Conservation (phyloP, 2,329 filamentous ascomycete species). For the Alternaria sp. region DNA sequence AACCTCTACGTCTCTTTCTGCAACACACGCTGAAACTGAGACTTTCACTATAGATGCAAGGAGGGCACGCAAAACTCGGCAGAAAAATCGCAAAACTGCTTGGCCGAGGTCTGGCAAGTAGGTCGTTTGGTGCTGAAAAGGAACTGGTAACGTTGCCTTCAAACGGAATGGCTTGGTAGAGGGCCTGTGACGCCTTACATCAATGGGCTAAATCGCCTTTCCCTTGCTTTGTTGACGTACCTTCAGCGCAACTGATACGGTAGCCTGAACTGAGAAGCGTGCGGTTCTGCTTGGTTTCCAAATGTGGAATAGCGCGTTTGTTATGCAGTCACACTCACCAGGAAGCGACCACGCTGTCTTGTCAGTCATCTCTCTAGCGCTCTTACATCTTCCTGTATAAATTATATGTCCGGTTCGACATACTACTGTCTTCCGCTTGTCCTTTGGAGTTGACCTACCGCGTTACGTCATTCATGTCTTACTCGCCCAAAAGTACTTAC, state of each 20-base stretch:
- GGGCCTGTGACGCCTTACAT: neutral
- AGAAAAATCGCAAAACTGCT: neutral
- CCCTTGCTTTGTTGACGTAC: too few relatives aligned
- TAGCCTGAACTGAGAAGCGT: neutral
- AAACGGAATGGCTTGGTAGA: neutral
- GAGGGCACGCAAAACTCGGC: neutral
- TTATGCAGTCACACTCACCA: neutral
- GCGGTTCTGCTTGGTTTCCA: neutral
- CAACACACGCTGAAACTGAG: neutral
- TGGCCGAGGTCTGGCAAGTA: neutral
- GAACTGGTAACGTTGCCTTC: neutral
- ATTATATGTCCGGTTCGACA: neutral
- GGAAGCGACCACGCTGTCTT: neutral
- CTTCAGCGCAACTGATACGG: neutral
- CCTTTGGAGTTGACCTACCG: neutral
- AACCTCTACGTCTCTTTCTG: too few relatives aligned
- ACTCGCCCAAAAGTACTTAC: neutral
- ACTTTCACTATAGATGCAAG: neutral
- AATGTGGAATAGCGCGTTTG: neutral
- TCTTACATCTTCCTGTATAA: neutral
- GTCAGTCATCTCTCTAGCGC: neutral
- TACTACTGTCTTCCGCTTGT: neutral
- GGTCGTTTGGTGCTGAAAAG: neutral
- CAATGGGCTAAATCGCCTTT: neutral
- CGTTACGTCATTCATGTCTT: neutral